Conservation (phyloP, 164 flowering plant genomes). For the Pachysandra terminalis region DNA sequence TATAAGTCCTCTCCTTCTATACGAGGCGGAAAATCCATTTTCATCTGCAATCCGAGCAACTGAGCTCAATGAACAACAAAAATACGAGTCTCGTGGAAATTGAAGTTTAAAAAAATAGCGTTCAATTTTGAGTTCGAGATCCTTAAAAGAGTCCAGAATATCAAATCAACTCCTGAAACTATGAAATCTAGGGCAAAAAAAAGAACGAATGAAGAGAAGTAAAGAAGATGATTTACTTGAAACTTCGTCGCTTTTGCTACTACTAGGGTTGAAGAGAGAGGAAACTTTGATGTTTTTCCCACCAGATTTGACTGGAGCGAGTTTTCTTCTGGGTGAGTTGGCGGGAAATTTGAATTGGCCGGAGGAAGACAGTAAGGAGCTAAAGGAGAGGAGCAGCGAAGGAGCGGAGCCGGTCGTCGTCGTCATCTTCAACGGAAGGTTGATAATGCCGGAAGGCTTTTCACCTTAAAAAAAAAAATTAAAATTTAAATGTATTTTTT, state of each 20-base stretch:
- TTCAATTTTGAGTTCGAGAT: neutral
- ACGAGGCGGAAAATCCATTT: constrained; percentile 4
- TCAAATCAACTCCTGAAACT: neutral
- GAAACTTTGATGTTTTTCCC: constrained; percentile 6
- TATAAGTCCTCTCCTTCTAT: constrained; percentile 34
- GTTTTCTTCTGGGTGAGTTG: neutral
- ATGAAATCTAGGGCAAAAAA: neutral
- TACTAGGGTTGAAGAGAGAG: constrained; percentile 3
- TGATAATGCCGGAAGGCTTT: neutral
- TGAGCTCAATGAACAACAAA: neutral
- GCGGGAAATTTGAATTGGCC: constrained; percentile 16
- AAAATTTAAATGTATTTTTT: too few relatives aligned
- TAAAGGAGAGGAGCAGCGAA: constrained; percentile 13
- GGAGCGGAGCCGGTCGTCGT: constrained; percentile 2
- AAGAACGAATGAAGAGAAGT: too few relatives aligned
- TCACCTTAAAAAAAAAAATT: too few relatives aligned
- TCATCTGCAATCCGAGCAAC: constrained; percentile 16
- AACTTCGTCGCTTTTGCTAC: neutral
- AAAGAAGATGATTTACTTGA: constrained; percentile 5
- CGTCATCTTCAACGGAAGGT: constrained; percentile 7
- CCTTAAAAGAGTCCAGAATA: neutral
- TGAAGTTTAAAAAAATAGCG: neutral
- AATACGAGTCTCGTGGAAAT: neutral
- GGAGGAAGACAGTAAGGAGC: constrained; percentile 6
- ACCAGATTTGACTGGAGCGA: constrained; percentile 10